Evolutionary conservation across 106 monocot genomes (phyloP).

Genomic region (Allium cepa): DNA sequence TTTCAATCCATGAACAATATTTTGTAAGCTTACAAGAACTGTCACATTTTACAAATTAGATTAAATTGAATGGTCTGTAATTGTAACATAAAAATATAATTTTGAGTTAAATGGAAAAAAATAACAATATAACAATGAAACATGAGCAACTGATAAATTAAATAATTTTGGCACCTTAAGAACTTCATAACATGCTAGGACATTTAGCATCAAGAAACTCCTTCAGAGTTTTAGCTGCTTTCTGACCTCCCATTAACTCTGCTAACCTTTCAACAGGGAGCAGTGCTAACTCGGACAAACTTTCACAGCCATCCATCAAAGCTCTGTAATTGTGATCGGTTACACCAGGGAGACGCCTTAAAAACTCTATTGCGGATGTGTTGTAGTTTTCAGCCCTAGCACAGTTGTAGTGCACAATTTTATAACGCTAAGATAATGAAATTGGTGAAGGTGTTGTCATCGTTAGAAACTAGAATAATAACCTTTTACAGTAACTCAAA

Average conservation of each 20-base stretch:
- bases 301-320: slow-evolving; percentile 84
- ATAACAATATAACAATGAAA: too few species aligned
- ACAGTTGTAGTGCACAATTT: neutral
- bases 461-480: too few species aligned
- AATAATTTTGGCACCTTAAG: too few species aligned
- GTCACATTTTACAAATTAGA: too few species aligned
- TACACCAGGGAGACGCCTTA: slow-evolving; percentile 94
- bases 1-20: too few species aligned
- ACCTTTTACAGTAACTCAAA: too few species aligned
- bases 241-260: slow-evolving; percentile 91
- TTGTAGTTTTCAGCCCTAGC: slow-evolving; percentile 93
- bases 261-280: slow-evolving; percentile 83
- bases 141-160: too few species aligned
- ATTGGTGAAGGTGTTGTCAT: too few species aligned
- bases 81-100: too few species aligned
- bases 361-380: slow-evolving; percentile 88
- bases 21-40: too few species aligned
- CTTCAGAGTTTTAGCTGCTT: slow-evolving; percentile 66
- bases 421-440: neutral
- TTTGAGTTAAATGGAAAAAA: too few species aligned
- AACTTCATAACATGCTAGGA: slow-evolving; percentile 52
- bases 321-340: slow-evolving; percentile 89
- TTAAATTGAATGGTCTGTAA: too few species aligned
- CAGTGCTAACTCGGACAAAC: slow-evolving; percentile 77
- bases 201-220: slow-evolving; percentile 96